Conservation (phyloP, 202 grass and related monocot species). For the Elaeis oleifera region DNA sequence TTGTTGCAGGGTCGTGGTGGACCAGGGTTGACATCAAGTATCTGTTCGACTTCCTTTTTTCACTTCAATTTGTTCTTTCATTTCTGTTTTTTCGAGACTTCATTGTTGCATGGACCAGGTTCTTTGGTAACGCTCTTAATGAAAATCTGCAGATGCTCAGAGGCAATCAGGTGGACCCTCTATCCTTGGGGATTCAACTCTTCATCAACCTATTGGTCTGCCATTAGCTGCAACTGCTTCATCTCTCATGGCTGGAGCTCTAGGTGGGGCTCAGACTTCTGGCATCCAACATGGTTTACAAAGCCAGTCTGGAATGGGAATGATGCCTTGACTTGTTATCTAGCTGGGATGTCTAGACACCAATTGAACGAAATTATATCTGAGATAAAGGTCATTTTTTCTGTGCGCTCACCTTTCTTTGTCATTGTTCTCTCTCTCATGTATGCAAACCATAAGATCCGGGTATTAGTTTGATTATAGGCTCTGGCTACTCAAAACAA, state of each 20-base stretch:
- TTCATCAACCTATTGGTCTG: slow-evolving; percentile 74
- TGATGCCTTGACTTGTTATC: slow-evolving; percentile 79
- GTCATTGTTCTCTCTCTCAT: background rate
- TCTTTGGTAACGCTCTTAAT: slow-evolving; percentile 24
- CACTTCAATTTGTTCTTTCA: slow-evolving; percentile 6
- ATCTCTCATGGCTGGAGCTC: slow-evolving; percentile 60
- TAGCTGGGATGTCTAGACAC: slow-evolving; percentile 77
- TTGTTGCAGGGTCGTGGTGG: slow-evolving; percentile 89
- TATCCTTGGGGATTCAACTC: slow-evolving; percentile 32
- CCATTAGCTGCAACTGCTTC: slow-evolving; percentile 63
- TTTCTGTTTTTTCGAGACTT: slow-evolving; percentile 11
- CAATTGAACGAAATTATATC: slow-evolving; percentile 79
- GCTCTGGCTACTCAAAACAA: slow-evolving; percentile 71
- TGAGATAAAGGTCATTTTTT: slow-evolving; percentile 69
- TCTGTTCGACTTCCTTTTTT: slow-evolving; percentile 31
- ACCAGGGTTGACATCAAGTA: slow-evolving; percentile 72
- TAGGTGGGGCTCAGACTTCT: slow-evolving; percentile 66
- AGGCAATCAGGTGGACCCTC: slow-evolving; percentile 35
- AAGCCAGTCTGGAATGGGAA: slow-evolving; percentile 57
- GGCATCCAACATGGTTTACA: slow-evolving; percentile 53
- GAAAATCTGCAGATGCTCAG: slow-evolving; percentile 35
- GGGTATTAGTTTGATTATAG: slow-evolving; percentile 29
- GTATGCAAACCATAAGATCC: slow-evolving; percentile 15
- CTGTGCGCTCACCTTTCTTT: slow-evolving; percentile 1
- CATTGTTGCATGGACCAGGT: background rate